These are phyloP conservation scores for Botrytis galanthina DNA, from an alignment of 2,329 filamentous ascomycete species.

Conservation along the genomic window DNA sequence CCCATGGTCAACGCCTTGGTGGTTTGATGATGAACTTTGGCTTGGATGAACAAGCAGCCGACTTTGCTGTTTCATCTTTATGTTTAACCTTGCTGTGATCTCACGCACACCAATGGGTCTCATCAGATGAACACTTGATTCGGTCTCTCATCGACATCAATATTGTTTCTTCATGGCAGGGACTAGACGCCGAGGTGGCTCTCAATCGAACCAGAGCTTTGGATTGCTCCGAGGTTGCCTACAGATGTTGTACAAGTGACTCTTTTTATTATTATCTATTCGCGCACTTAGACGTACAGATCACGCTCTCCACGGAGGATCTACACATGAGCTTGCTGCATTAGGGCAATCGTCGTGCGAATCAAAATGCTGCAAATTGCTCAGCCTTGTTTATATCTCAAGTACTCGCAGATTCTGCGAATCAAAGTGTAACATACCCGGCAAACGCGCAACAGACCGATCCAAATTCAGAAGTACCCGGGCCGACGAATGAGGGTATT, in stretches of 20 bases:
- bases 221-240: background rate
- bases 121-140: background rate
- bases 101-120: background rate
- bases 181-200: background rate
- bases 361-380: background rate
- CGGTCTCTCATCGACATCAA: background rate
- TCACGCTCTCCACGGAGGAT: background rate
- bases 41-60: background rate
- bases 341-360: background rate
- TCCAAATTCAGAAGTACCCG: background rate
- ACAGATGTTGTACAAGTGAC: background rate
- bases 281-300: background rate
- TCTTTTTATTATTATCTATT: background rate
- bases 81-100: background rate
- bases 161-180: background rate
- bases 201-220: background rate
- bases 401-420: conserved; percentile 12
- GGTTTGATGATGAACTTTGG: background rate
- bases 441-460: background rate
- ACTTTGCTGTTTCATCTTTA: background rate
- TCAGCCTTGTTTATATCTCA: background rate
- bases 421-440: background rate
- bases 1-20: background rate
- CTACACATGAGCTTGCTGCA: background rate
- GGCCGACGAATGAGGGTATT: background rate